Base-by-base conservation (phyloP, 495 filamentous ascomycete species). In the Neurospora sp. region DNA sequence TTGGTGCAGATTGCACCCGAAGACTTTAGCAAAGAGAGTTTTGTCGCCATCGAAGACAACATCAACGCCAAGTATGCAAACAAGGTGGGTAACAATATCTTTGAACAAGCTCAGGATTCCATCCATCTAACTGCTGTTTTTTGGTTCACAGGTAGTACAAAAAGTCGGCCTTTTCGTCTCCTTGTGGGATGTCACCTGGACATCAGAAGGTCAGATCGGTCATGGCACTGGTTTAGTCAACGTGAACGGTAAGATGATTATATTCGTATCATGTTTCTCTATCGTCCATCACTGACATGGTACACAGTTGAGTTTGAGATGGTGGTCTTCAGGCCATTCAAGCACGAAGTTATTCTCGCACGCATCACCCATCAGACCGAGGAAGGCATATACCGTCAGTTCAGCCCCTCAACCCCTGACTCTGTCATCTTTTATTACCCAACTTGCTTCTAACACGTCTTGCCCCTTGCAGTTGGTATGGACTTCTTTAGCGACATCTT, bases 31-130 rank as follows among this genome's bases (percentile, higher is more conserved):
- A 95, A 94, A 77, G 86, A 89, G 68, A 94, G 92, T 76, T 83
- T 85, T 7, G 86, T 91, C 41, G 92, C 93, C 3, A 90, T 99
- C 73, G 93, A 97, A 81, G 94, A 98, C 80, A 93, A 92, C 74
- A 94, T 99, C 83, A 97, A 98, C 76, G 87, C 89, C 71, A 99
- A 98, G 83, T 99, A 97, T 81, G 89, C 95, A 70, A 96, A 99
- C 84, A 95, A 94, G 81, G 92, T 93, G 69, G 72, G 84, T 16
- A 8, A 27, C 8, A n/a, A 38, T 16, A 20, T 10, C 31, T n/a
- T 75, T 73, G 10, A 59, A 5, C 38, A 8, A 44, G 20, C 40
- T 31, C n/a, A 35, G 18, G 12, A 18, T 16, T 8, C 6, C 22
- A 35, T 31, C 27, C 53, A 18, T 35, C 74, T 31, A 39, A 39